Conservation (phyloP, 495 filamentous ascomycete species). For the Xylaria curta region DNA sequence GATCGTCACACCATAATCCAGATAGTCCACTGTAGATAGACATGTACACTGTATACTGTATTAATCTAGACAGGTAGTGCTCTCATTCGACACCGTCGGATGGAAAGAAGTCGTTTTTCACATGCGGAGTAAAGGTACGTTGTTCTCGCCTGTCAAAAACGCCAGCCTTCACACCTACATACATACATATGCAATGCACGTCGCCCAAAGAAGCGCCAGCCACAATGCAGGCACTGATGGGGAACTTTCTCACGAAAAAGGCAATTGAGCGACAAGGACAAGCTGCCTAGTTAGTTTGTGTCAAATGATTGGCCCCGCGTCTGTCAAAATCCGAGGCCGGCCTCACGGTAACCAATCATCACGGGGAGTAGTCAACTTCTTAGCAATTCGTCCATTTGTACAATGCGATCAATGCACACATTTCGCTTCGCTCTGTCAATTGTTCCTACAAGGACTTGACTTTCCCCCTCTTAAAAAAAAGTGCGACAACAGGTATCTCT, state of each 20-base stretch:
- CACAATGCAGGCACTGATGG: neutral
- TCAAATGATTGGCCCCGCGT: neutral
- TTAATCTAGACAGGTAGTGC: no score
- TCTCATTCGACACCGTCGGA: no score
- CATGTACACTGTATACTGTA: no score
- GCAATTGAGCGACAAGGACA: constrained; percentile 1
- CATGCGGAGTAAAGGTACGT: neutral
- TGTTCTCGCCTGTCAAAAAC: neutral
- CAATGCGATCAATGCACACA: neutral
- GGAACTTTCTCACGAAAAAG: neutral
- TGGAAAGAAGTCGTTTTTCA: no score
- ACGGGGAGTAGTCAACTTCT: neutral
- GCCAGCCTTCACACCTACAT: neutral
- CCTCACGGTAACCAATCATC: neutral
- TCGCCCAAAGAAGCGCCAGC: neutral
- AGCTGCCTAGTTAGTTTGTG: neutral
- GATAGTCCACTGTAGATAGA: no score
- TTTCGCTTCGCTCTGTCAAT: neutral
- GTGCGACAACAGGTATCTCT: constrained; percentile 3
- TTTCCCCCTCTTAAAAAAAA: neutral
- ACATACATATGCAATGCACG: constrained; percentile 3
- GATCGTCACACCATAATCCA: no score
- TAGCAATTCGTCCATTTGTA: neutral
- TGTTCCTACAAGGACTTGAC: neutral
- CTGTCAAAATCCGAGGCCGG: neutral